Evolutionary conservation across 352 stramenopile genomes (phyloP).

Genomic region (Pseudoperonospora humuli): DNA sequence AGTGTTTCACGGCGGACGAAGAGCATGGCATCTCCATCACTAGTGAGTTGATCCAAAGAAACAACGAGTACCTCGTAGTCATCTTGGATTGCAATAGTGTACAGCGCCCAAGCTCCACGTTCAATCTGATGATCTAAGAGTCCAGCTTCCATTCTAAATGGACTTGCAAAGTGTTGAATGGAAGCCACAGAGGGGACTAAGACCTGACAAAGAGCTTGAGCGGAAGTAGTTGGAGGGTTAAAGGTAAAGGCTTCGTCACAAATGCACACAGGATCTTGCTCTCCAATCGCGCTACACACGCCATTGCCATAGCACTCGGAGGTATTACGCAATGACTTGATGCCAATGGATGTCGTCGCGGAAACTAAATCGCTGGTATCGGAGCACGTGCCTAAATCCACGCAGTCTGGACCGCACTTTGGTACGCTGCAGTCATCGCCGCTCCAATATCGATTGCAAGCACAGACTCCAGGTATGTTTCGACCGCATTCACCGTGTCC

Average conservation of each 20-base stretch:
- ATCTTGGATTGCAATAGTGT: conserved; percentile 46
- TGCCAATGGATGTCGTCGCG: conserved; percentile 11
- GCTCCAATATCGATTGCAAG: conserved; percentile 67
- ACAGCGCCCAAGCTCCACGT: conserved; percentile 50
- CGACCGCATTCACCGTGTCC: conserved; percentile 50
- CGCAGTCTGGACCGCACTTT: conserved; percentile 62
- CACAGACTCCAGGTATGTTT: conserved; percentile 58
- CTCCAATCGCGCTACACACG: conserved; percentile 32
- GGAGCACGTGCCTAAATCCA: conserved; percentile 46
- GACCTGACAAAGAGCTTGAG: conserved; percentile 53
- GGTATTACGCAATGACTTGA: conserved; percentile 37
- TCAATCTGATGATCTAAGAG: conserved; percentile 39
- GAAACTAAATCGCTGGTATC: conserved; percentile 12
- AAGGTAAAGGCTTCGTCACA: conserved; percentile 66
- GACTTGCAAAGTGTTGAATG: conserved; percentile 41
- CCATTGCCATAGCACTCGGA: conserved; percentile 75
- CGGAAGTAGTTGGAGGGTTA: conserved; percentile 10
- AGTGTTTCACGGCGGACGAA: conserved; percentile 63
- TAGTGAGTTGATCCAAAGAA: conserved; percentile 26
- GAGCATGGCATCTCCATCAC: conserved; percentile 61
- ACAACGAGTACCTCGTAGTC: conserved; percentile 54
- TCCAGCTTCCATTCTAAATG: conserved; percentile 35
- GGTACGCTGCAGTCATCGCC: conserved; percentile 66
- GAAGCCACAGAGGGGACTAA: conserved; percentile 51
- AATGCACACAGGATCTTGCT: conserved; percentile 33